Evolutionary conservation across 2,329 filamentous ascomycete genomes (phyloP).

Genomic region (Massarina eburnea): DNA sequence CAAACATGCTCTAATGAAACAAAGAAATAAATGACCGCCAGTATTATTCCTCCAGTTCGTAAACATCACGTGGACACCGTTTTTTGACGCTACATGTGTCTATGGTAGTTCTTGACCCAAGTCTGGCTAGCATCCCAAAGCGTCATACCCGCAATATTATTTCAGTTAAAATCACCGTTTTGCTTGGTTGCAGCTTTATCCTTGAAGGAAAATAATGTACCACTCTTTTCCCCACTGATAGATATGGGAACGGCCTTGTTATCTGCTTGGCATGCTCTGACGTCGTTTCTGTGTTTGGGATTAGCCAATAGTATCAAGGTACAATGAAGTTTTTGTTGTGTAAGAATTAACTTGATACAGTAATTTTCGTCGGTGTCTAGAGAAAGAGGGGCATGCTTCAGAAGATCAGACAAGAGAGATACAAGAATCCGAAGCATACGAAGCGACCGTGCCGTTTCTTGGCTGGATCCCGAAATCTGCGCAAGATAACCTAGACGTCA

Average conservation of each 20-base stretch:
- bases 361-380: too few relatives aligned
- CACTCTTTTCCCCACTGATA: slow-evolving; percentile 57
- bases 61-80: too few relatives aligned
- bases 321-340: too few relatives aligned
- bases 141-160: slow-evolving; percentile 25
- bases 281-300: not conserved
- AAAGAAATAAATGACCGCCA: too few relatives aligned
- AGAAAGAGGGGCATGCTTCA: too few relatives aligned
- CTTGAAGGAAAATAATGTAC: slow-evolving; percentile 56
- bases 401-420: too few relatives aligned
- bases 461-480: not conserved
- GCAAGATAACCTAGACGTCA: not conserved
- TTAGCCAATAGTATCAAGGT: too few relatives aligned
- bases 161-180: slow-evolving; percentile 59
- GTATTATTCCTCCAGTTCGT: too few relatives aligned
- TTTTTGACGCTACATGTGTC: too few relatives aligned
- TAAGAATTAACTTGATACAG: too few relatives aligned
- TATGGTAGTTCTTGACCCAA: slow-evolving; percentile 8
- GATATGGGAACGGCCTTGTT: slow-evolving; percentile 2
- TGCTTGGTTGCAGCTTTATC: not conserved
- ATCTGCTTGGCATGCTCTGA: not conserved
- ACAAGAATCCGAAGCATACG: too few relatives aligned
- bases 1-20: too few relatives aligned
- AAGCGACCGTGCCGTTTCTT: not conserved
- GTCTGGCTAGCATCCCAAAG: slow-evolving; percentile 22